These are phyloP conservation scores for Periconia digitata DNA, from an alignment of 2,329 filamentous ascomycete species.

Conservation along the genomic window DNA sequence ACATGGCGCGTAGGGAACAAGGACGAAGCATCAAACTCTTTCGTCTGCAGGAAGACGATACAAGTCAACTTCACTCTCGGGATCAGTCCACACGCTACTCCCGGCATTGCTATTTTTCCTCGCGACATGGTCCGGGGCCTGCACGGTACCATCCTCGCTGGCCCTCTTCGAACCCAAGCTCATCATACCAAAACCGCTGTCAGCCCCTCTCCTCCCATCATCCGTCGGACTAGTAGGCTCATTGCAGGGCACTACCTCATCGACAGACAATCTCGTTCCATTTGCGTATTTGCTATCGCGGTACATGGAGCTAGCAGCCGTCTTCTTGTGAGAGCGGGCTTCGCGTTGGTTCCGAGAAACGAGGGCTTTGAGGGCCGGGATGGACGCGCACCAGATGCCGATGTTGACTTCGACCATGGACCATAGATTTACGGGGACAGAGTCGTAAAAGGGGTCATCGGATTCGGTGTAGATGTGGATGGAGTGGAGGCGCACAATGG, in stretches of 20 bases:
- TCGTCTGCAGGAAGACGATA: conserved; percentile 3
- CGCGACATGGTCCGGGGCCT: conserved; percentile 3
- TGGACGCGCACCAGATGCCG: conserved; percentile 83
- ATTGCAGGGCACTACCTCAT: conserved; percentile 2
- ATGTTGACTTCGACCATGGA: conserved; percentile 87
- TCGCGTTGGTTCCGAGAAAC: conserved; percentile 14
- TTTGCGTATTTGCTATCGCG: conserved; percentile 15
- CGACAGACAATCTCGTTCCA: not conserved
- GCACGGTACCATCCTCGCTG: not conserved
- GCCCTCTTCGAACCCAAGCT: conserved; percentile 1
- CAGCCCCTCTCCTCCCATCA: not conserved
- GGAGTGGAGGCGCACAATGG: conserved; percentile 62
- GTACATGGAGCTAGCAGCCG: conserved; percentile 18
- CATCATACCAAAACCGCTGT: not conserved
- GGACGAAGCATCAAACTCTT: conserved; percentile 2
- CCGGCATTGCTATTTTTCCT: conserved; percentile 5
- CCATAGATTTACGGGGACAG: conserved; percentile 88
- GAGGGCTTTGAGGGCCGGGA: conserved; percentile 84
- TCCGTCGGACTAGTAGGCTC: not conserved
- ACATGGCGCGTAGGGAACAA: not conserved
- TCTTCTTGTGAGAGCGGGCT: conserved; percentile 1
- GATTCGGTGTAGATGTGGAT: conserved; percentile 42
- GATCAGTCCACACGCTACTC: conserved; percentile 9
- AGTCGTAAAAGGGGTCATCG: conserved; percentile 65
- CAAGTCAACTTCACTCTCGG: conserved; percentile 5